phyloP scores from a whole-genome alignment of 2,329 filamentous ascomycete genomes.

The Didymellaceae sp. region DNA sequence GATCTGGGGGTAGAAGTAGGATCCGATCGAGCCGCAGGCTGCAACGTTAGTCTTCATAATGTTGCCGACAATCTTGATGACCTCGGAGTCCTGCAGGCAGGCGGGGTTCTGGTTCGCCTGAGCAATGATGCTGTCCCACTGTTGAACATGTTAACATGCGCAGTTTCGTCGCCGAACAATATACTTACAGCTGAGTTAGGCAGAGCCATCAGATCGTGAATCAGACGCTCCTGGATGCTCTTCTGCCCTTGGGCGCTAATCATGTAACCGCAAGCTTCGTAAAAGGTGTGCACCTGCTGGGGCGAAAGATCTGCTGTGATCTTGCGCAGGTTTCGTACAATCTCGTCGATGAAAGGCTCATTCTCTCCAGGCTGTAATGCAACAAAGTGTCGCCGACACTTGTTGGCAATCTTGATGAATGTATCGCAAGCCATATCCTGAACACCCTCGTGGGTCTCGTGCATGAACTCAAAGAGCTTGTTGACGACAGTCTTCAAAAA shows the following conservation, averaged over 20 bases:
- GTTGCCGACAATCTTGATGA: constrained; percentile 98
- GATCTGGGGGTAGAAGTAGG: constrained; percentile 98
- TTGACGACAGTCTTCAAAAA: constrained; percentile 99
- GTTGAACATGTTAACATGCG: constrained; percentile 21
- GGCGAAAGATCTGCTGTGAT: constrained; percentile 95
- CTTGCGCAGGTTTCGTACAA: constrained; percentile 92
- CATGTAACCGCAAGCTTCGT: constrained; percentile 99
- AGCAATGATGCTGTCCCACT: constrained; percentile 92
- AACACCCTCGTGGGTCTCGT: constrained; percentile 98
- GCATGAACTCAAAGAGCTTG: constrained; percentile 99
- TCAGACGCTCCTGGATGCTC: constrained; percentile 87
- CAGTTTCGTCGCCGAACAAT: neutral
- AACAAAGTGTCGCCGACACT: constrained; percentile 97
- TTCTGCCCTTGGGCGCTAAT: constrained; percentile 97
- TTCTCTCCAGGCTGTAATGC: constrained; percentile 91
- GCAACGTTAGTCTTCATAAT: constrained; percentile 99
- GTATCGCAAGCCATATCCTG: constrained; percentile 99
- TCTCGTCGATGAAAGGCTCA: constrained; percentile 98
- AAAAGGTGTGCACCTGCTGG: constrained; percentile 98
- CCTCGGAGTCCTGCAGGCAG: constrained; percentile 88
- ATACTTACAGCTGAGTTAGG: constrained; percentile 75
- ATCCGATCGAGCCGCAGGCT: constrained; percentile 94
- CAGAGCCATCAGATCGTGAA: constrained; percentile 89
- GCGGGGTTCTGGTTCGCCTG: constrained; percentile 83
- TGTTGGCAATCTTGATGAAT: constrained; percentile 99